Evolutionary conservation across 768 basidiomycete genomes (phyloP).

Genomic region (Termitomyces sp.): DNA sequence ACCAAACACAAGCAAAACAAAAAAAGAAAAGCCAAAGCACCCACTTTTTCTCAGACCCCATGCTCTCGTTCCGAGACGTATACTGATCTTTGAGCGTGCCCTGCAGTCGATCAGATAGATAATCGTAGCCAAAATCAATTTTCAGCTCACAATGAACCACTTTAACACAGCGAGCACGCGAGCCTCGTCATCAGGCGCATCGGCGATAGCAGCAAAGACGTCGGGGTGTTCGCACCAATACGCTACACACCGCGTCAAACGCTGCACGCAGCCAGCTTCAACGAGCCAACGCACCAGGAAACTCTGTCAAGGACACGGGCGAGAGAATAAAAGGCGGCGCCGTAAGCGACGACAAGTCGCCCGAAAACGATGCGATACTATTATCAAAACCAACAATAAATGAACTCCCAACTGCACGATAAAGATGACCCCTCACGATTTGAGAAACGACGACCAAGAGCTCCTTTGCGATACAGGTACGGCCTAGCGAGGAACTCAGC

Average conservation of each 20-base stretch:
- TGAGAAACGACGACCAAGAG: conserved; percentile 89
- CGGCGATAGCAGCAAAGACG: conserved; percentile 82
- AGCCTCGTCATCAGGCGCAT: conserved; percentile 67
- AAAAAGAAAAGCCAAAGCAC: conserved; percentile 16
- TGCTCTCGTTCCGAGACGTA: conserved; percentile 89
- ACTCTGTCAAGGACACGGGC: conserved; percentile 87
- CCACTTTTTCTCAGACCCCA: conserved; percentile 97
- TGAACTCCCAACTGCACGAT: conserved; percentile 6
- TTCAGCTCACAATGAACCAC: conserved; percentile 85
- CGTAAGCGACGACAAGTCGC: conserved; percentile 80
- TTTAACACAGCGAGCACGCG: conserved; percentile 76
- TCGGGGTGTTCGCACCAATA: conserved; percentile 97
- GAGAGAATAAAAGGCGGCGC: conserved; percentile 92
- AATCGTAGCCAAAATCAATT: neutral
- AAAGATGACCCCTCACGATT: conserved; percentile 55
- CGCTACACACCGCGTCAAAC: conserved; percentile 36
- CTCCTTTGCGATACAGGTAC: conserved; percentile 81
- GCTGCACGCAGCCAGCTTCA: neutral
- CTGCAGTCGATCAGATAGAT: conserved; percentile 24
- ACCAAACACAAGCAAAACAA: neutral
- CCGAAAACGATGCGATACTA: conserved; percentile 83
- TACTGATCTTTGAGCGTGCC: conserved; percentile 94
- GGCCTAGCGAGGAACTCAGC: conserved; percentile 33
- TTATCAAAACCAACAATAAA: neutral
- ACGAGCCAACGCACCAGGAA: conserved; percentile 57